Conservation (phyloP, 371 early-diverging fungal genomes). For the Lichtheimia ramosa region DNA sequence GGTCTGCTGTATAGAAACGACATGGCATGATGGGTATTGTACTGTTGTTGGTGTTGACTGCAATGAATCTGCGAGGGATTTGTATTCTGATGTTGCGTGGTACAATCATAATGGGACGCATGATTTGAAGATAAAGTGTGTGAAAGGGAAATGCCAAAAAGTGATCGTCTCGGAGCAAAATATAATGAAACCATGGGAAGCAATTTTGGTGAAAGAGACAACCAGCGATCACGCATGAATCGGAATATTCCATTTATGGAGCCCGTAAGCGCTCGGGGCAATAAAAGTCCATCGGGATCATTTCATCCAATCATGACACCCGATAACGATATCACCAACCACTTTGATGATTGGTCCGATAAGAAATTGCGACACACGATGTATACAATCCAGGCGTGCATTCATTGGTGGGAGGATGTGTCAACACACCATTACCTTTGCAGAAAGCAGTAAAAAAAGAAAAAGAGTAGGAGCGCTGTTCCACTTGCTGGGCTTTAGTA, state of each 20-base stretch:
- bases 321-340: constrained; percentile 10
- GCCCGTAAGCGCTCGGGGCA: background rate
- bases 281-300: constrained; percentile 8
- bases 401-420: constrained; percentile 5
- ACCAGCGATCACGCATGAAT: background rate
- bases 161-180: background rate
- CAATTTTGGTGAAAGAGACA: background rate
- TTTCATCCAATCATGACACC: constrained; percentile 4
- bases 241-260: background rate
- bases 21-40: background rate
- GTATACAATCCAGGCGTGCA: constrained; percentile 10
- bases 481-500: background rate
- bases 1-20: background rate
- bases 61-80: too few relatives aligned
- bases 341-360: constrained; percentile 8
- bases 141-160: constrained; percentile 1
- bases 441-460: too few relatives aligned
- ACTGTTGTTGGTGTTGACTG: background rate
- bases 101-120: too few relatives aligned
- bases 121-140: background rate
- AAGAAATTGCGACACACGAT: constrained; percentile 3
- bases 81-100: too few relatives aligned
- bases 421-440: too few relatives aligned
- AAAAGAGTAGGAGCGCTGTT: too few relatives aligned
- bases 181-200: too few relatives aligned